Evolutionary conservation across 371 early-diverging fungal genomes (phyloP).

Genomic region (Phascolomyces articulosus): DNA sequence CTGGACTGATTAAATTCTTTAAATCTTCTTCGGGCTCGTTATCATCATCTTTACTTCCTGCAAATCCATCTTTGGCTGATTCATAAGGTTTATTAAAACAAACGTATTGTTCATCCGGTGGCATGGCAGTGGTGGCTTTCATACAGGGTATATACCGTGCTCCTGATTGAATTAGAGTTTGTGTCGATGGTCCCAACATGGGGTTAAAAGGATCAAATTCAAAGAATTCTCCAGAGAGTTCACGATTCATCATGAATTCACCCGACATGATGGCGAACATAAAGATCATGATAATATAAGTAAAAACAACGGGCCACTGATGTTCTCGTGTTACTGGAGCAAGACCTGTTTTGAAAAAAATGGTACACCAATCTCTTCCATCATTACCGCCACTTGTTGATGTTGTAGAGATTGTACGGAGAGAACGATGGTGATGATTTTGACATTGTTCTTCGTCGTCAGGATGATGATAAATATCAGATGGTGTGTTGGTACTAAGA

Average conservation of each 20-base stretch:
- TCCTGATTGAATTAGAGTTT: constrained; percentile 44
- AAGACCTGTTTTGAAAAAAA: constrained; percentile 9
- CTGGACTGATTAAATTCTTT: constrained; percentile 4
- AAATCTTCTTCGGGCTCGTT: constrained; percentile 5
- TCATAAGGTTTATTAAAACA: constrained; percentile 16
- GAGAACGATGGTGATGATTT: no score
- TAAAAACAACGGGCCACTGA: constrained; percentile 21
- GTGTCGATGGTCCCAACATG: constrained; percentile 28
- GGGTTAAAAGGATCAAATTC: constrained; percentile 26
- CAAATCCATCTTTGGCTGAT: not conserved
- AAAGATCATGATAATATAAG: constrained; percentile 14
- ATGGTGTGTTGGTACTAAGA: not conserved
- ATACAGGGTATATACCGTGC: constrained; percentile 59
- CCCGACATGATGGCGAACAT: constrained; percentile 22
- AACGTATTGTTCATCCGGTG: constrained; percentile 30
- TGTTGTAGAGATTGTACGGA: not conserved
- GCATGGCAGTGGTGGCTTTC: constrained; percentile 36
- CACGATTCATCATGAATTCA: constrained; percentile 23
- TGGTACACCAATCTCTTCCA: not conserved
- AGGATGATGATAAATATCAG: not conserved
- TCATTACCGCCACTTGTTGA: not conserved
- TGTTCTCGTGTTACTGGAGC: constrained; percentile 3
- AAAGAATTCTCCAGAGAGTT: constrained; percentile 22
- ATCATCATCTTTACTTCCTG: constrained; percentile 11
- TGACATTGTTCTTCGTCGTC: not conserved